These are phyloP conservation scores for Solanum habrochaites DNA, from an alignment of 257 asterid genomes.

Conservation along the genomic window DNA sequence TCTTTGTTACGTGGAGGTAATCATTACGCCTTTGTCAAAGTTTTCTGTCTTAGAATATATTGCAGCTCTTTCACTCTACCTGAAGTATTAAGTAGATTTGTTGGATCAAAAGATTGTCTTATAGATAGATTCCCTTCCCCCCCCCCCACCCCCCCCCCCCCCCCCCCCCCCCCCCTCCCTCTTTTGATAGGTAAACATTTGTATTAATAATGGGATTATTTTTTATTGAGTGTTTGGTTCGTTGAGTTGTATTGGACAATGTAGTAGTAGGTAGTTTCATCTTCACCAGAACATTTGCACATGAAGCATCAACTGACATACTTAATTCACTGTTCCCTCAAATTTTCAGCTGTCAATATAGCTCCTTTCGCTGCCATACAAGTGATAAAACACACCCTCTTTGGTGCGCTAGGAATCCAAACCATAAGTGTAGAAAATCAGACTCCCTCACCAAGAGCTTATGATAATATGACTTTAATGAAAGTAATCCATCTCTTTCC, in stretches of 20 bases:
- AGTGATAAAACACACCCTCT: neutral
- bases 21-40: neutral
- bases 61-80: neutral
- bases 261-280: neutral
- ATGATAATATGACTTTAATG: neutral
- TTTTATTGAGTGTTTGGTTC: neutral
- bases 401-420: neutral
- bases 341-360: neutral
- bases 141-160: too few species aligned
- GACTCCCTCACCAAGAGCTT: neutral
- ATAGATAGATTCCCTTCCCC: neutral
- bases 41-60: neutral
- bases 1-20: slow-evolving; percentile 88
- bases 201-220: neutral
- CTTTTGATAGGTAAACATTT: neutral
- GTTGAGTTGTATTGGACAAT: neutral
- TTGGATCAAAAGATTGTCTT: slow-evolving; percentile 5
- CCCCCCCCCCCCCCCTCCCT: too few species aligned
- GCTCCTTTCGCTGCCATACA: neutral
- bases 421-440: neutral
- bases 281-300: neutral
- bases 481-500: neutral
- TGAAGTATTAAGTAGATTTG: neutral
- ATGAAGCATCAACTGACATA: neutral
- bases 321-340: neutral